Evolutionary conservation across 441 rosid genomes (phyloP), one percentile per base, ranked within the genome.

Genomic region (Viola pubescens): DNA sequence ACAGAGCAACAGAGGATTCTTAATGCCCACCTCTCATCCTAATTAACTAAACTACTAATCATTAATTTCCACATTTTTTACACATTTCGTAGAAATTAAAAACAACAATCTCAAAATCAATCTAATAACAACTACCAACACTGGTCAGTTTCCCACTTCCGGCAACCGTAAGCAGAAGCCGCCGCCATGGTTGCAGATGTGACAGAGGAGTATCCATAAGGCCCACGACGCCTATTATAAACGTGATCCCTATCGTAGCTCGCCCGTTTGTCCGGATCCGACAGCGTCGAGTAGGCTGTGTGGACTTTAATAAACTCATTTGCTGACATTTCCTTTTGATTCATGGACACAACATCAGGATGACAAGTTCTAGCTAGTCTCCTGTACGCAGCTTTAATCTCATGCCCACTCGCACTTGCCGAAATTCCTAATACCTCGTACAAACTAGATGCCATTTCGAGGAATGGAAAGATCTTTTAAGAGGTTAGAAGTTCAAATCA

Each of bases 111-210:
- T 0, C 26, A 19, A 19, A 19, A 19, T 19, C 26, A 19, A 19
- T 19, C 26, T 19, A 19, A 19, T 19, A 19, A 19, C 26, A 40
- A 4, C 74, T 82, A 80, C 85, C 87, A 76, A 43, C 87, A 79
- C 68, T 82, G 84, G 48, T 82, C 87, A 8, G 81, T 77, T 70
- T 79, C 84, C 84, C 87, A 79, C 10, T 67, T 82, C 39, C 70
- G 75, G 45, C 54, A 0, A 6, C 62, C 5, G 42, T 59, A 56
- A n/a, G 73, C 56, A 1, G 78, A 52, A 4, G 78, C 69, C 0
- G 80, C 74, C 0, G 70, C 63, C 75, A 64, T 60, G 14, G 70
- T 48, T 9, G 79, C 54, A 0, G 70, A 60, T 0, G 9, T 37
- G 37, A 55, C 42, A 14, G 62, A 54, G 40, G 70, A 55, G 6